Evolutionary conservation across 129 eudicot species (phyloP), one percentile per base, ranked within the genome.

Genomic region (Lonicera japonica): DNA sequence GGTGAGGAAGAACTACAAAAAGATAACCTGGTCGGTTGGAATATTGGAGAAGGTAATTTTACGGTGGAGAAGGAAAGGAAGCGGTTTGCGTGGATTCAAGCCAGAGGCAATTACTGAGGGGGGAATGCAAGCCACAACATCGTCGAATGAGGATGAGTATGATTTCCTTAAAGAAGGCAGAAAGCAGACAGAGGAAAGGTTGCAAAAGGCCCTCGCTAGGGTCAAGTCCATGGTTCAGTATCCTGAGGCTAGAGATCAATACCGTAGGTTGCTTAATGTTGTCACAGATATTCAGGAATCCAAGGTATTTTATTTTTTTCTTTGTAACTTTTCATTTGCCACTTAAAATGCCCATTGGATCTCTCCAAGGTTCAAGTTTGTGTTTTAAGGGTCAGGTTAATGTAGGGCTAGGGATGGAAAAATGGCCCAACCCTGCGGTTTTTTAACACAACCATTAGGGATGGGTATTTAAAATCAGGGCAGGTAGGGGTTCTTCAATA

Each of bases 201-300:
- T 87, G 79, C 81, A 82, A 52, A 92, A 92, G 60, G 98, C 98
- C 43, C 98, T 92, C 64, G 96, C 87, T 25, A 82, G 98, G 67
- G 98, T 92, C 67, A 92, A 87, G 76, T 92, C 98, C 67, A 92
- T 92, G 98, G 98, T 83, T 70, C 98, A 87, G 77, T 82, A 85
- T 63, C 95, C 96, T 0, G 96, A 92, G 73, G 98, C 91, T 12
- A 78, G 98, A 70, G 96, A 86, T 68, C 98, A 92, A 53, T 87
- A 87, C 69, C 83, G 95, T 53, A 87, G 96, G 70, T 64, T 92
- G 75, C 85, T 92, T 14, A 87, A 89, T 77, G 98, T 81, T 64
- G 96, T 92, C 65, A 79, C 80, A 39, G 96, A 84, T 36, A 79
- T 88, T 81, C 79, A 88, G 79, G 89, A 74, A 75, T 75, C 73